These are phyloP conservation scores for Colletotrichum sp. DNA, from an alignment of 2,329 filamentous ascomycete genomes.

Conservation along the genomic window DNA sequence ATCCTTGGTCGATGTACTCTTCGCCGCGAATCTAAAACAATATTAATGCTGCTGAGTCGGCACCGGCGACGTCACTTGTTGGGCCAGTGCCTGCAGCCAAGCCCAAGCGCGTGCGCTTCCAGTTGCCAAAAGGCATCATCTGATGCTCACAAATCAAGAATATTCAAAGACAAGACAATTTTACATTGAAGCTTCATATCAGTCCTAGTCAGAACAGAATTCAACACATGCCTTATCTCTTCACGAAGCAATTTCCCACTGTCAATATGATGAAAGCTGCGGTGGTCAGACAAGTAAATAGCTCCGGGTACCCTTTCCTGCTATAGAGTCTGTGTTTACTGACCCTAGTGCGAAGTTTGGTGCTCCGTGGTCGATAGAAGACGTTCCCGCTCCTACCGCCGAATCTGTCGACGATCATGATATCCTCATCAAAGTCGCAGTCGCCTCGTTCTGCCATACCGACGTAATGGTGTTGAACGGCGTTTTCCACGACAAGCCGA, in stretches of 20 bases:
- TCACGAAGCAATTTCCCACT: no score
- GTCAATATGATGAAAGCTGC: not conserved
- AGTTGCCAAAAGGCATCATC: not conserved
- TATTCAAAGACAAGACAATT: not conserved
- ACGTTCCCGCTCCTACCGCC: not conserved
- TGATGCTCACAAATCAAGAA: not conserved
- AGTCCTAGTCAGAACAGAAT: not conserved
- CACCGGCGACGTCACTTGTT: not conserved
- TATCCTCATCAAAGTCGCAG: slow-evolving; percentile 62
- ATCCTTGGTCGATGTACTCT: not conserved
- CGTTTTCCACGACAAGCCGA: slow-evolving; percentile 43
- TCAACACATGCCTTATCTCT: not conserved
- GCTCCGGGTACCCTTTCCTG: no score
- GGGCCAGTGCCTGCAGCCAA: not conserved
- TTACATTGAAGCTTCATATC: not conserved
- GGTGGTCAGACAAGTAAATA: no score
- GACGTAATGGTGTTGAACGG: slow-evolving; percentile 60
- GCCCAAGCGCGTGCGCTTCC: not conserved
- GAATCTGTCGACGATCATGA: slow-evolving; percentile 49
- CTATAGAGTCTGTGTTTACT: not conserved
- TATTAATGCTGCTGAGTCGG: not conserved
- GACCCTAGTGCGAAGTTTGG: not conserved
- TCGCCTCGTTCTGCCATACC: slow-evolving; percentile 66
- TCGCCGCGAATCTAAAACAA: not conserved
- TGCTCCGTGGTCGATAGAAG: not conserved